Conservation (phyloP, 2,329 filamentous ascomycete genomes). For the Volutella citrinella region DNA sequence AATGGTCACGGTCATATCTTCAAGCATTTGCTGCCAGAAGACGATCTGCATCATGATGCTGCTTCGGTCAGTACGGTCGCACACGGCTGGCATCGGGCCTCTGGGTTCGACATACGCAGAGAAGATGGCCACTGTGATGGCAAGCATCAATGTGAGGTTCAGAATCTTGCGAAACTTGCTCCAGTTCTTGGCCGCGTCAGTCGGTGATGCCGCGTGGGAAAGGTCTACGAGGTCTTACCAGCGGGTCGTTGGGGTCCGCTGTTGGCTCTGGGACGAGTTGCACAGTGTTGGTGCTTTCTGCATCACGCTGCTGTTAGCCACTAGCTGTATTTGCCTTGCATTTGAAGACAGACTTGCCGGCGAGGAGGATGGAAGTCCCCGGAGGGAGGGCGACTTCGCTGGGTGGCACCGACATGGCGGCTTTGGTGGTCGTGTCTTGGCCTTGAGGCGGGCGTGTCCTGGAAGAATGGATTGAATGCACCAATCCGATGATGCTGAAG, state of each 20-base stretch:
- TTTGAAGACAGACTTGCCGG: no score
- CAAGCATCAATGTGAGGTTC: slow-evolving; percentile 27
- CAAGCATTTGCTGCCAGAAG: slow-evolving; percentile 33
- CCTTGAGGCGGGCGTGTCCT: no score
- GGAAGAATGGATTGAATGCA: no score
- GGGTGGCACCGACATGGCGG: no score
- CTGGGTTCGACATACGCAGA: slow-evolving; percentile 4
- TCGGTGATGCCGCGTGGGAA: background rate
- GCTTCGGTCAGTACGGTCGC: no score
- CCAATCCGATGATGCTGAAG: background rate
- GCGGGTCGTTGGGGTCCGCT: slow-evolving; percentile 29
- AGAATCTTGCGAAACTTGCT: slow-evolving; percentile 24
- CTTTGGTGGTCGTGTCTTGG: no score
- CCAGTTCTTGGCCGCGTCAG: slow-evolving; percentile 24
- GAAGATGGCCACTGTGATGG: slow-evolving; percentile 26
- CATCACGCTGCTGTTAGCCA: no score
- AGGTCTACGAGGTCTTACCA: slow-evolving; percentile 14
- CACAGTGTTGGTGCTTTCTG: no score
- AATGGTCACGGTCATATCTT: slow-evolving; percentile 25
- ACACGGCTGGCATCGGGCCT: no score
- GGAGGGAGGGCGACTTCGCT: no score
- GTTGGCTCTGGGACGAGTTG: slow-evolving; percentile 16
- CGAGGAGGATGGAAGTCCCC: no score
- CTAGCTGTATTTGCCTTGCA: no score
- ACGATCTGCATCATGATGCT: slow-evolving; percentile 23